Percentiles rank a stretch among this genome's conserved stretches.
Evolutionary conservation across 108 stramenopile species (phyloP).

Genomic region (Skeletonema marinoi): DNA sequence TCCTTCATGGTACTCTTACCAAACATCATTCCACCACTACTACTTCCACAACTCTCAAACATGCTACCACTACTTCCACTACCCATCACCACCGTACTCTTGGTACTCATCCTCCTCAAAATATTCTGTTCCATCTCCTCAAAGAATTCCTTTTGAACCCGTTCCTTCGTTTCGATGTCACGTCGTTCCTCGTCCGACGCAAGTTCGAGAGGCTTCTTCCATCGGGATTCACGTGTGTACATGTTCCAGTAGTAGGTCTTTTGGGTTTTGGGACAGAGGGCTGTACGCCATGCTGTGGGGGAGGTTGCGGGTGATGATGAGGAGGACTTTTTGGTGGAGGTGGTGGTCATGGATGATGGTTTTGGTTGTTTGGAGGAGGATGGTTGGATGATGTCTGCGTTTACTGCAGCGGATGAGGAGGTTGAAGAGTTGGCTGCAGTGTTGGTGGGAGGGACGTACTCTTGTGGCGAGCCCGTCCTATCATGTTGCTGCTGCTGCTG

Average conservation of each 20-base stretch:
- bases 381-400: background rate
- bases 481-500: background rate
- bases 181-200: slow-evolving; percentile 61
- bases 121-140: slow-evolving; percentile 90
- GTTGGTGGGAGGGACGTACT: background rate
- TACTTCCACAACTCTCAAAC: background rate
- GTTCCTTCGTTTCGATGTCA: slow-evolving; percentile 71
- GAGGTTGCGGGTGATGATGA: background rate
- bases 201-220: slow-evolving; percentile 89
- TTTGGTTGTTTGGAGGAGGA: background rate
- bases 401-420: background rate
- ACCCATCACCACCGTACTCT: background rate
- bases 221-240: slow-evolving; percentile 90
- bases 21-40: background rate
- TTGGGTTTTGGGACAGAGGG: slow-evolving; percentile 73
- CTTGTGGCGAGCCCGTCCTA: background rate
- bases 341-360: background rate
- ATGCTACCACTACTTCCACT: background rate
- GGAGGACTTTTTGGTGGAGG: background rate
- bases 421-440: background rate
- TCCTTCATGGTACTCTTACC: background rate
- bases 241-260: slow-evolving; percentile 93
- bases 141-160: slow-evolving; percentile 82
- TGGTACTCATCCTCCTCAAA: slow-evolving; percentile 38
- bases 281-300: slow-evolving; percentile 66